Evolutionary conservation across 1,284 basidiomycete species (phyloP).

Genomic region (Amylostereum areolatum): DNA sequence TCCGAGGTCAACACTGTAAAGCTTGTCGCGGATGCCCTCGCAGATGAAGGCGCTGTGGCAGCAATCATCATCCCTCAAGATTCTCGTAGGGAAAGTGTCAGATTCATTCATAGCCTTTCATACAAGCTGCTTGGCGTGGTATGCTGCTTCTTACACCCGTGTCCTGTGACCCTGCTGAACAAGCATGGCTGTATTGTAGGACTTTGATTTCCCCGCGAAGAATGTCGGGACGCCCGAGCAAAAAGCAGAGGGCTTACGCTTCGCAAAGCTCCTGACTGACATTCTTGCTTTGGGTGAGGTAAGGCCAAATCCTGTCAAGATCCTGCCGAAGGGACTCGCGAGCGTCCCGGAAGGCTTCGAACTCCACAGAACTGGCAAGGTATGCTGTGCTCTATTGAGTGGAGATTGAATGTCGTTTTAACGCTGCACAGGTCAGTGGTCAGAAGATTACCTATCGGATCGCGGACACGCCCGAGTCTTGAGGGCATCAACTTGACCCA

Average conservation of each 20-base stretch:
- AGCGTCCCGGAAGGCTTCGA: slow-evolving; percentile 9
- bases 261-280: slow-evolving; percentile 8
- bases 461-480: slow-evolving; percentile 3
- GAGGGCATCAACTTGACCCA: no score
- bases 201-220: no score
- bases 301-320: slow-evolving; percentile 16
- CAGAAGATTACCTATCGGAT: slow-evolving; percentile 10
- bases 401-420: no score
- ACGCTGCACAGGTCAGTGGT: slow-evolving; percentile 2
- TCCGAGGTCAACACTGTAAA: slow-evolving; percentile 18
- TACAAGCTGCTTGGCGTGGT: not conserved
- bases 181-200: no score
- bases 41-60: slow-evolving; percentile 21
- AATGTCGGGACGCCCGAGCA: no score
- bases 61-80: slow-evolving; percentile 8
- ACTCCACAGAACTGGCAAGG: slow-evolving; percentile 9
- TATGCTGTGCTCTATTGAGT: not conserved
- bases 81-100: not conserved
- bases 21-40: slow-evolving; percentile 17
- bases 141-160: not conserved
- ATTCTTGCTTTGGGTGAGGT: slow-evolving; percentile 15
- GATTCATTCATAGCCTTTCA: not conserved
- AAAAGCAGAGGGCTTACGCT: no score
- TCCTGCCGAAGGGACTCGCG: slow-evolving; percentile 11
- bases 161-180: no score